phyloP scores from a whole-genome alignment of 73 alveolate species.

The Uronychia setigera region DNA sequence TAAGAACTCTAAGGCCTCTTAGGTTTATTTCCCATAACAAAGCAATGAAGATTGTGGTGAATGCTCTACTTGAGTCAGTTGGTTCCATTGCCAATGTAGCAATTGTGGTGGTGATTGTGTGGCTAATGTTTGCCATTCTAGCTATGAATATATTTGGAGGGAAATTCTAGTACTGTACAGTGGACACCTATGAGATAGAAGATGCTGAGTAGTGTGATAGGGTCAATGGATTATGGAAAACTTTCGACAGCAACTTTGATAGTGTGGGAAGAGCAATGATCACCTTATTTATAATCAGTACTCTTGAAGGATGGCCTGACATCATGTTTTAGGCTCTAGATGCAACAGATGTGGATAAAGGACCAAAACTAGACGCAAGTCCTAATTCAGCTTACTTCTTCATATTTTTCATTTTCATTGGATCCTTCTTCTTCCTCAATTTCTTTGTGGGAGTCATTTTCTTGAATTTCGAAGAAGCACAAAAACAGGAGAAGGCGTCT shows the following conservation, averaged over 20 bases:
- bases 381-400: constrained; percentile 60
- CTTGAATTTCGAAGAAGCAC: constrained; percentile 86
- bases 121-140: constrained; percentile 79
- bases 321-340: constrained; percentile 69
- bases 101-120: constrained; percentile 62
- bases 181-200: too few relatives aligned
- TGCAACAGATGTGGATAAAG: constrained; percentile 13
- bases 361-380: constrained; percentile 24
- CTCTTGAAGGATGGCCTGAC: constrained; percentile 96
- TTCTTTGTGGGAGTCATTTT: constrained; percentile 95
- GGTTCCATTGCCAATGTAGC: constrained; percentile 86
- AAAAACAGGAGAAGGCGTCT: constrained; percentile 65
- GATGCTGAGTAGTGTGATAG: too few relatives aligned
- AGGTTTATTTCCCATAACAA: constrained; percentile 90
- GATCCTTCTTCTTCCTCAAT: constrained; percentile 86
- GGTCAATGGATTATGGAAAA: constrained; percentile 71
- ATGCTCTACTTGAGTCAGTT: constrained; percentile 87
- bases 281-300: constrained; percentile 80
- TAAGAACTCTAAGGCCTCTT: constrained; percentile 93
- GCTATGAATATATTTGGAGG: constrained; percentile 64
- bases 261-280: constrained; percentile 82
- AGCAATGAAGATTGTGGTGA: constrained; percentile 86
- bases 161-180: too few relatives aligned
- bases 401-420: constrained; percentile 83
- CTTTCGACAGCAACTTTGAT: constrained; percentile 74